phyloP scores from a whole-genome alignment of 768 basidiomycete genomes.

The Russula foetens region DNA sequence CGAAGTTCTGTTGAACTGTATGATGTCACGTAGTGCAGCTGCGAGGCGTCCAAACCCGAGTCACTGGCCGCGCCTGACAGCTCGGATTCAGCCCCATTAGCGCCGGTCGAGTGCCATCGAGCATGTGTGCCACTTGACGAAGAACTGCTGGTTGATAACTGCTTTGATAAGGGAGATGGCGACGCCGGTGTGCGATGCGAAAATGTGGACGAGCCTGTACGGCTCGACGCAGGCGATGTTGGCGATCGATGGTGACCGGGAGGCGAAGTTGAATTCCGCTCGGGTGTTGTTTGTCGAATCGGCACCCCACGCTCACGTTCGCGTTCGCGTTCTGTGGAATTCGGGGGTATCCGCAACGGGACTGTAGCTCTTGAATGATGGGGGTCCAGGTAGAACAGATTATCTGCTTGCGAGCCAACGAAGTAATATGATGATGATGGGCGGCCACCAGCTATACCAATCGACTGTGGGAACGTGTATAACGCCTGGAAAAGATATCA shows the following conservation, averaged over 20 bases:
- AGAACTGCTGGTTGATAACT: conserved; percentile 41
- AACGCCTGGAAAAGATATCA: conserved; percentile 45
- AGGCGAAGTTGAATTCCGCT: conserved; percentile 8
- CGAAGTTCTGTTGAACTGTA: conserved; percentile 67
- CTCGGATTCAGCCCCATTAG: conserved; percentile 28
- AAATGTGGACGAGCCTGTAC: conserved; percentile 29
- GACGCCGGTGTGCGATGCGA: conserved; percentile 54
- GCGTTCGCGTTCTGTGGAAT: conserved; percentile 4
- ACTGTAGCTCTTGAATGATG: conserved; percentile 73
- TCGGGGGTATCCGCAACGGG: conserved; percentile 50
- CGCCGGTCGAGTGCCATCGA: conserved; percentile 29
- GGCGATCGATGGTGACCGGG: conserved; percentile 21
- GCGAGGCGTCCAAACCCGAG: conserved; percentile 33
- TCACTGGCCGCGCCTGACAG: conserved; percentile 9
- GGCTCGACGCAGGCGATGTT: conserved; percentile 22
- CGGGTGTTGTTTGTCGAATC: conserved; percentile 14
- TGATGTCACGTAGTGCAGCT: conserved; percentile 60
- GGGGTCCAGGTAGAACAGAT: conserved; percentile 76
- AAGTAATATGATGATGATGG: conserved; percentile 99
- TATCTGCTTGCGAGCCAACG: conserved; percentile 85
- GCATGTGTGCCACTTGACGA: conserved; percentile 28
- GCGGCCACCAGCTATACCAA: conserved; percentile 94
- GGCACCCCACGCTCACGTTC: conserved; percentile 4
- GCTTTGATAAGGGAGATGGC: conserved; percentile 59
- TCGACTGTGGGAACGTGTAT: conserved; percentile 90